Base-by-base conservation (phyloP, 768 basidiomycete species). In the Heimioporus sp. region DNA sequence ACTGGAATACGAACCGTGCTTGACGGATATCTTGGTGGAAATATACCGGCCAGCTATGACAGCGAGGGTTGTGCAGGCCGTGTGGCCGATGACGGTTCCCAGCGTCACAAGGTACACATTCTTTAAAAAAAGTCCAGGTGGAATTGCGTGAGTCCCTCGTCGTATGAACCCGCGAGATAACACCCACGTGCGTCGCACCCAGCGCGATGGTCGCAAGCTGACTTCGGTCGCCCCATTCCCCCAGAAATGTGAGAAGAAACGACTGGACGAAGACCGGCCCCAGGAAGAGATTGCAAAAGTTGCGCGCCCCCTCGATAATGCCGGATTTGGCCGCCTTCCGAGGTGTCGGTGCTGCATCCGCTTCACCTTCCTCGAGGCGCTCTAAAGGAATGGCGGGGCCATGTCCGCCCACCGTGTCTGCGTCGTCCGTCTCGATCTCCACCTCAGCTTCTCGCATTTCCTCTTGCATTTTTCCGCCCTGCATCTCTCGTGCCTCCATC, bases 191-290 rank as follows among this genome's bases (percentile, higher is more conserved):
- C 19, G 95, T 91, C 20, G 95, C 95, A 2, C 90, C 96, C 47
- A 98, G 76, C 6, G 92, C 95, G 56, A 98, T 96, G 2, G 97
- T 98, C 2, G 97, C 89, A 61, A 98, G 92, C 73, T 99, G 96
- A 64, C 92, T 96, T 48, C 96, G 74, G 72, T 98, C 97, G 1
- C 97, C 96, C 97, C 97, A 98, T 72, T 99, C 97, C 10, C 95
- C 97, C n/a, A 99, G 76, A 72, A 98, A 98, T 0, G 96, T 98
- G 53, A 99, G 76, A 31, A 96, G 74, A 63, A 99, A 98, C 0
- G 92, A 84, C 69, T 99, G 94, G 3, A 94, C 93, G 64, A 98
- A 96, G 2, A 97, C 92, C 1, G 96, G 96, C 1, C 91, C 93
- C 17, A 98, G 72, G 58, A 95, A 69, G 16, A 94, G 72, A 61